Evolutionary conservation across 306 rosid genomes (phyloP).

Genomic region (Begonia loranthoides): DNA sequence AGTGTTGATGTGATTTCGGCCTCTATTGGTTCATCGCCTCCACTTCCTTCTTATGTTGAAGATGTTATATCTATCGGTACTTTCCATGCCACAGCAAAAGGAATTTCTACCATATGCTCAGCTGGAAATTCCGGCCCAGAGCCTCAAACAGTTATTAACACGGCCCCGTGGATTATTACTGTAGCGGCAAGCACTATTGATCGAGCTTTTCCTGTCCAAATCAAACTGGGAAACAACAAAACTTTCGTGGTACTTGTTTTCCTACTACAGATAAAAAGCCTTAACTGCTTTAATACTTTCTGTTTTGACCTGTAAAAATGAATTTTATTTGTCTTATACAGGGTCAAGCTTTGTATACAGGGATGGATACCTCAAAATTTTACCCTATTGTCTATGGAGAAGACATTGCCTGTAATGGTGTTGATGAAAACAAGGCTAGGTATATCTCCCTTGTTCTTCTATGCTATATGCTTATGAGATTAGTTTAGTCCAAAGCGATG

Average conservation of each 20-base stretch:
- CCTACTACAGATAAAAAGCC: background rate
- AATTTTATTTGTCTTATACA: slow-evolving; percentile 10
- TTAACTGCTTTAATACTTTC: too few species aligned
- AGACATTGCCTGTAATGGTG: slow-evolving; percentile 28
- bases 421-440: slow-evolving; percentile 33
- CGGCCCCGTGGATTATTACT: slow-evolving; percentile 49
- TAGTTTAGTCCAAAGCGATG: background rate
- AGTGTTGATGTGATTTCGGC: slow-evolving; percentile 40
- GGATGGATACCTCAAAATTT: slow-evolving; percentile 26
- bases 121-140: slow-evolving; percentile 54
- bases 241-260: slow-evolving; percentile 33
- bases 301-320: too few species aligned
- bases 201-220: slow-evolving; percentile 32
- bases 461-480: background rate
- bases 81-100: slow-evolving; percentile 42
- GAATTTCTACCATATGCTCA: slow-evolving; percentile 38
- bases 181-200: slow-evolving; percentile 51
- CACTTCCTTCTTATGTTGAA: slow-evolving; percentile 33
- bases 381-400: slow-evolving; percentile 40
- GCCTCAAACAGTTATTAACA: slow-evolving; percentile 47
- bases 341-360: slow-evolving; percentile 48
- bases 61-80: slow-evolving; percentile 49
- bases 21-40: slow-evolving; percentile 44
- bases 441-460: slow-evolving; percentile 12
- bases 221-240: slow-evolving; percentile 47